Evolutionary conservation across 2,329 filamentous ascomycete genomes (phyloP), one percentile per base, ranked within the genome.

Genomic region (Ceratocystis colombiana): DNA sequence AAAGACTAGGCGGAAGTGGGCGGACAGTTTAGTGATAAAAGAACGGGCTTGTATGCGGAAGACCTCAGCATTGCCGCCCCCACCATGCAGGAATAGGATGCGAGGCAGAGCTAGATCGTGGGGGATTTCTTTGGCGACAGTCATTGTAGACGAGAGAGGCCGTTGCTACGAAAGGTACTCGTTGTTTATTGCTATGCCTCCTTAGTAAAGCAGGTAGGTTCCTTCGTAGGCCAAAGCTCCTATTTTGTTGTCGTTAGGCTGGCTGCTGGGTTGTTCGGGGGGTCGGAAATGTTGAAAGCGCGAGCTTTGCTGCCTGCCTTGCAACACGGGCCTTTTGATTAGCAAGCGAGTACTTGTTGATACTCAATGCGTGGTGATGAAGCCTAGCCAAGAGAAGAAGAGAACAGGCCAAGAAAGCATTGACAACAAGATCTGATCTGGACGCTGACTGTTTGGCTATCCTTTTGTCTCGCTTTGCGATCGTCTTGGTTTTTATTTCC

Each of bases 11-110:
- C 88, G 84, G 74, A 90, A 90, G 59, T 80, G 75, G 5, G 79
- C 73, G 57, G 75, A 73, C 0, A 90, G 80, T 30, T 72, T 73
- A 37, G 73, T 70, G 62, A 75, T 73, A 65, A 83, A 70, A 69
- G 77, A 77, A 69, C 88, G 87, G 70, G 84, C 84, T 76, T 92
- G 88, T 10, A 81, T 74, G 68, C 80, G 77, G 77, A 91, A 91
- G 73, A 90, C 83, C 50, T 79, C 73, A n/a, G 81, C 85, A 71
- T 88, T 90, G 69, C 86, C 84, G 68, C 88, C 88, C 71, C 88
- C 88, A 73, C 88, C 88, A 74, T 92, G 88, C n/a, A 92, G 84
- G 75, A 88, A 91, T 70, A 92, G 85, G 70, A 92, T 84, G 68
- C 88, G 85, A 2, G 88, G 88, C 33, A 80, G 77, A 5, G 61